Evolutionary conservation across 164 flowering plant species (phyloP).

Genomic region (Stephania cephalantha): DNA sequence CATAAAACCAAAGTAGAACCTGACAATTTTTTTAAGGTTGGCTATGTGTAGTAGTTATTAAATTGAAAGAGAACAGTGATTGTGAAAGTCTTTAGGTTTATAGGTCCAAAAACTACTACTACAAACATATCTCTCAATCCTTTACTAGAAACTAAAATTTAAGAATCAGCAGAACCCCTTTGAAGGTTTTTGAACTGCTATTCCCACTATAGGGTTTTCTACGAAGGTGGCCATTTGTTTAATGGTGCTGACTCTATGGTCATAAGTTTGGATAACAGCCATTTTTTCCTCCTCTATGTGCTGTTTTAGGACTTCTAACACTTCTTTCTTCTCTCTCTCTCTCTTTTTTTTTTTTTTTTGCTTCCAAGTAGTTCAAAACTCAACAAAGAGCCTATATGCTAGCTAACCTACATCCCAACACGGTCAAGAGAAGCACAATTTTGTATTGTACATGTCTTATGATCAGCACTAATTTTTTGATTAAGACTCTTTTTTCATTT

Average conservation of each 20-base stretch:
- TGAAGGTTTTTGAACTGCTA: neutral
- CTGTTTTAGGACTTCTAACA: neutral
- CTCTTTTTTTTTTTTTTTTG: neutral
- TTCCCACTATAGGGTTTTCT: neutral
- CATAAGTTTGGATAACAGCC: neutral
- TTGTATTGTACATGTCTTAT: too few species aligned
- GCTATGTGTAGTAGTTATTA: neutral
- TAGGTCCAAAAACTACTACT: neutral
- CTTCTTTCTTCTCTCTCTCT: too few species aligned
- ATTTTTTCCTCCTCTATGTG: neutral
- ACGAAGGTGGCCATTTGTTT: conserved; percentile 4
- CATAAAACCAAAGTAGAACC: conserved; percentile 10
- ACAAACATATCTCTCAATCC: neutral
- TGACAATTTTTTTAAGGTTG: neutral
- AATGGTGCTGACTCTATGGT: neutral
- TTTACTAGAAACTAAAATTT: neutral
- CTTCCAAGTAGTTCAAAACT: neutral
- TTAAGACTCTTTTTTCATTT: too few species aligned
- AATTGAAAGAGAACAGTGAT: neutral
- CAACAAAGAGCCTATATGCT: too few species aligned
- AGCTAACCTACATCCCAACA: too few species aligned
- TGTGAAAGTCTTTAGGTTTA: neutral
- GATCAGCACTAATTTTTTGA: too few species aligned
- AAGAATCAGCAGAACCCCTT: neutral
- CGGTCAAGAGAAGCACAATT: too few species aligned